A percentile compares a stretch with the other conserved stretches of the same genome.
Evolutionary conservation across 495 filamentous ascomycete species (phyloP).

Genomic region (Penicillium subrubescens): DNA sequence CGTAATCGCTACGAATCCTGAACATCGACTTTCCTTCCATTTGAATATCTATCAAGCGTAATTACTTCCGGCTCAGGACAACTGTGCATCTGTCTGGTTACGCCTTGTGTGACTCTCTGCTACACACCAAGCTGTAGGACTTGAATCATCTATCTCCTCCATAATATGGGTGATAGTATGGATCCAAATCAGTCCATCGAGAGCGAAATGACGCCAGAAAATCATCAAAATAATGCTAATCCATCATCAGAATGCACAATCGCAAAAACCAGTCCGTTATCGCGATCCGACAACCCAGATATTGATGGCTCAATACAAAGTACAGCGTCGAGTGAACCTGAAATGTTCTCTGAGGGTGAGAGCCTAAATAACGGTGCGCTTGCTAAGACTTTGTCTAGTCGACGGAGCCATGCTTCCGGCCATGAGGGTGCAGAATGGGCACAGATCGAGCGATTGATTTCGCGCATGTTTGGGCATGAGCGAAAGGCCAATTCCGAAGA

Average conservation of each 20-base stretch:
- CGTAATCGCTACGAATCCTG: constrained; percentile 20
- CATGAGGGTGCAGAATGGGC: constrained; percentile 53
- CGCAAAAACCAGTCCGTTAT: constrained; percentile 4
- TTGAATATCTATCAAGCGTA: background rate
- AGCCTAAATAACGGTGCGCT: constrained; percentile 52
- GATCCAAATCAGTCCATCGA: background rate
- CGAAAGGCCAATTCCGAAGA: constrained; percentile 65
- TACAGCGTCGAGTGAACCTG: background rate
- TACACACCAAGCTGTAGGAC: background rate
- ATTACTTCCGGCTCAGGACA: background rate
- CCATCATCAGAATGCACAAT: background rate
- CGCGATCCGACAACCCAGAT: background rate
- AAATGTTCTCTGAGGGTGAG: background rate
- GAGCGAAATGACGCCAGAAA: background rate
- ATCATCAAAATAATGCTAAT: background rate
- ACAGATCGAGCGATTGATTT: constrained; percentile 62
- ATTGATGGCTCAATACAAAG: constrained; percentile 11
- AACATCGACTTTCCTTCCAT: background rate
- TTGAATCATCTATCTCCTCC: background rate
- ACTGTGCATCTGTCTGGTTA: background rate
- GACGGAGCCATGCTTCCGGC: constrained; percentile 44
- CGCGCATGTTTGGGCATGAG: constrained; percentile 64
- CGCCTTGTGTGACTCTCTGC: background rate
- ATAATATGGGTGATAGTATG: background rate
- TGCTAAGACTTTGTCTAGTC: constrained; percentile 51